These are phyloP conservation scores for Hymenochaete sp. DNA, from an alignment of 1,284 basidiomycete species.

Conservation along the genomic window DNA sequence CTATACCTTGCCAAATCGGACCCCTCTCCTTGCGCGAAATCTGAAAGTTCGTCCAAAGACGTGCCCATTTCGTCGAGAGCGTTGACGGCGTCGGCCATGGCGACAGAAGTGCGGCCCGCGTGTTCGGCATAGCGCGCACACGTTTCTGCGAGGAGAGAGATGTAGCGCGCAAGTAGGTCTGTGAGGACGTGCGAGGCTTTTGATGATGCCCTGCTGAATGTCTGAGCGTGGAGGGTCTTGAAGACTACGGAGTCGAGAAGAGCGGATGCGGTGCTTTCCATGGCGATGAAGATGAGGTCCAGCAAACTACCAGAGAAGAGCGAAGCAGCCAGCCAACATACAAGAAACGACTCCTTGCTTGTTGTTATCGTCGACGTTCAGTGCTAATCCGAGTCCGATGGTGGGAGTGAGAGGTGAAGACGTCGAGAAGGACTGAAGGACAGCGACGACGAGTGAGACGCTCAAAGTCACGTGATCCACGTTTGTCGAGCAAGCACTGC, in stretches of 20 bases:
- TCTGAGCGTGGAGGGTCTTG: slow-evolving; percentile 64
- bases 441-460: no score
- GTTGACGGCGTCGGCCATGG: slow-evolving; percentile 47
- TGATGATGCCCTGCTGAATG: slow-evolving; percentile 62
- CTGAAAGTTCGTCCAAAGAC: slow-evolving; percentile 54
- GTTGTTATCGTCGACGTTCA: no score
- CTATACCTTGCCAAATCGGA: slow-evolving; percentile 59
- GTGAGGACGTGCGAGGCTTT: slow-evolving; percentile 61
- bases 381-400: no score
- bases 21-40: slow-evolving; percentile 54
- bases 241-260: slow-evolving; percentile 58
- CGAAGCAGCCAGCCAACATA: no score
- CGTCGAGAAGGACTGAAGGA: no score
- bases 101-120: slow-evolving; percentile 50
- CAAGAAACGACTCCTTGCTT: no score
- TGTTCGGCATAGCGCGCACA: slow-evolving; percentile 66
- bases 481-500: no score
- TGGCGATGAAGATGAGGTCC: no score
- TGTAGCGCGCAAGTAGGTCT: slow-evolving; percentile 63
- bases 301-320: no score
- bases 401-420: no score
- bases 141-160: slow-evolving; percentile 50
- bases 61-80: slow-evolving; percentile 67
- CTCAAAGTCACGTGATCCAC: no score
- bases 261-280: slow-evolving; percentile 10